phyloP scores from a whole-genome alignment of 2,329 filamentous ascomycete genomes.

The Zymoseptoria tritici region DNA sequence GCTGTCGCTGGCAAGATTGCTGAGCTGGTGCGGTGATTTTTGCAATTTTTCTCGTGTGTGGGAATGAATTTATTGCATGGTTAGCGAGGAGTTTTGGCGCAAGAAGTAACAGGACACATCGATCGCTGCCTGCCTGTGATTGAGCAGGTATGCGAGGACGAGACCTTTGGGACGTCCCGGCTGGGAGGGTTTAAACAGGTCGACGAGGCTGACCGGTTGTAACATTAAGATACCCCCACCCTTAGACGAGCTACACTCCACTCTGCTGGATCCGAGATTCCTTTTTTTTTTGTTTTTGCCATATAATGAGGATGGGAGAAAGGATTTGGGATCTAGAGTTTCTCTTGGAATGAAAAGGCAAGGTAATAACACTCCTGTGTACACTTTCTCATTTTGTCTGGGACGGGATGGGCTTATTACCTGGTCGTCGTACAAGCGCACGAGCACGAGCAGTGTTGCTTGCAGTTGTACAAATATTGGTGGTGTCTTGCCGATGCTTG shows the following conservation, averaged over 20 bases:
- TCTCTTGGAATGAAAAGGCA: constrained; percentile 8
- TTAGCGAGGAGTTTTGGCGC: constrained; percentile 12
- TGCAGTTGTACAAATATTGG: background rate
- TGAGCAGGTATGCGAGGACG: background rate
- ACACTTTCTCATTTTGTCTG: too few relatives aligned
- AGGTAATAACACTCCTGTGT: constrained; percentile 9
- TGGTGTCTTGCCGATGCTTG: background rate
- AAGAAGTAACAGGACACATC: background rate
- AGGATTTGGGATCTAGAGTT: constrained; percentile 8
- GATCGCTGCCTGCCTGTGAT: background rate
- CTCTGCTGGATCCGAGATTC: constrained; percentile 15
- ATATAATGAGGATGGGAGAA: background rate
- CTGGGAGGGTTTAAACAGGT: background rate
- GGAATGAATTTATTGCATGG: constrained; percentile 5
- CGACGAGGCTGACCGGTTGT: constrained; percentile 5
- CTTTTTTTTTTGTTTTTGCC: background rate
- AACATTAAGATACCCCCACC: constrained; percentile 13
- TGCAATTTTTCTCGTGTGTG: constrained; percentile 1
- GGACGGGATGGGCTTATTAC: too few relatives aligned
- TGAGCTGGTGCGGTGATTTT: constrained; percentile 57
- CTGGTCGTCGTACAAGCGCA: background rate
- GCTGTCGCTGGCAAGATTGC: constrained; percentile 91
- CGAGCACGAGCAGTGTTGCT: too few relatives aligned
- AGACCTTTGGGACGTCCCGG: background rate
- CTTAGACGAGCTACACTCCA: constrained; percentile 10